Conservation (phyloP, 164 flowering plant species). For the Amborella trichopoda region DNA sequence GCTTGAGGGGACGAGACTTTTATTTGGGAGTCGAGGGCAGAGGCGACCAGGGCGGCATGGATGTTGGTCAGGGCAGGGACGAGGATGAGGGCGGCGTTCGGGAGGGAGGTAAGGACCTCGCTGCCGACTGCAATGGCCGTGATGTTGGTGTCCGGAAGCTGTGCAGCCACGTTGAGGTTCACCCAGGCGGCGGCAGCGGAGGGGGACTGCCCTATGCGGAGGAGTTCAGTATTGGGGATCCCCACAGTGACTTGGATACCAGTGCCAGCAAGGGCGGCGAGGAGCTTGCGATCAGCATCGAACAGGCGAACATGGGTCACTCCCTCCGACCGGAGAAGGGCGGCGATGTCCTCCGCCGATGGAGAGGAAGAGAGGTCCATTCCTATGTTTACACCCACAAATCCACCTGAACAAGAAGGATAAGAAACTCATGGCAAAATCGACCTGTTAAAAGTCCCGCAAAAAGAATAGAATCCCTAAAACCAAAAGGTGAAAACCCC, state of each 20-base stretch:
- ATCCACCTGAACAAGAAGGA: conserved; percentile 44
- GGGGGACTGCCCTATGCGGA: conserved; percentile 57
- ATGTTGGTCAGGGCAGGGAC: conserved; percentile 66
- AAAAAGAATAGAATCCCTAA: too few relatives aligned
- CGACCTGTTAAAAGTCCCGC: too few relatives aligned
- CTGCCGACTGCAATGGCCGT: conserved; percentile 88
- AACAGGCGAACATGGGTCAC: conserved; percentile 67
- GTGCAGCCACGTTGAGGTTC: conserved; percentile 57
- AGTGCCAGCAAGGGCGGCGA: conserved; percentile 48
- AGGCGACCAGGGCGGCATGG: conserved; percentile 25
- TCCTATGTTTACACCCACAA: conserved; percentile 63
- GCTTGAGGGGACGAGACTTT: conserved; percentile 43
- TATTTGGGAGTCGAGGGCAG: conserved; percentile 21
- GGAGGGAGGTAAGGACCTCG: conserved; percentile 68
- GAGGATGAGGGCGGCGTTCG: conserved; percentile 59
- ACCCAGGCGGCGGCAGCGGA: conserved; percentile 78
- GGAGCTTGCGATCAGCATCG: conserved; percentile 51
- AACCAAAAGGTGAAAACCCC: too few relatives aligned
- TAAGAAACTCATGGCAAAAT: too few relatives aligned
- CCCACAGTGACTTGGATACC: conserved; percentile 77
- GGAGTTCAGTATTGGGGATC: conserved; percentile 61
- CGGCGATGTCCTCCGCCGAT: conserved; percentile 35
- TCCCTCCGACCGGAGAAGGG: conserved; percentile 38
- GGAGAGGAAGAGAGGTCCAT: conserved; percentile 43
- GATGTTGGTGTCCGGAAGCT: conserved; percentile 65